A percentile compares a stretch with the other conserved stretches of the same genome.
Evolutionary conservation across 495 filamentous ascomycete genomes (phyloP).

Genomic region (Podospora pseudocomata): DNA sequence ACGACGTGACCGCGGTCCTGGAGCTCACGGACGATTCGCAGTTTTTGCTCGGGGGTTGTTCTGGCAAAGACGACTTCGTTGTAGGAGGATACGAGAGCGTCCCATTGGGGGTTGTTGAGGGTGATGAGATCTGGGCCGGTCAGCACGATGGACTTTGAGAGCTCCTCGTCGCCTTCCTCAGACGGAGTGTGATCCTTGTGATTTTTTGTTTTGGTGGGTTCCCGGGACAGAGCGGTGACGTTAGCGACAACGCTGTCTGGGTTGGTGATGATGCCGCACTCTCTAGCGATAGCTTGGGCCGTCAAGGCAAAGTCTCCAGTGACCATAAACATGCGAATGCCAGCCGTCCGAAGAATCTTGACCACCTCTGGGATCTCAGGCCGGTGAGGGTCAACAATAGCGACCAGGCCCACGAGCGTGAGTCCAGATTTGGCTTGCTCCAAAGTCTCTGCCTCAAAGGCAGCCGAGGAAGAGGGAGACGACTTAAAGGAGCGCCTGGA

Average conservation of each 20-base stretch:
- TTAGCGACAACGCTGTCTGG: slow-evolving; percentile 35
- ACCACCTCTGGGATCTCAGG: slow-evolving; percentile 62
- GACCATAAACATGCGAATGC: slow-evolving; percentile 66
- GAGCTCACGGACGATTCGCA: slow-evolving; percentile 68
- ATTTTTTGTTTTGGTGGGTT: slow-evolving; percentile 9
- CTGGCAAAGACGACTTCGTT: slow-evolving; percentile 58
- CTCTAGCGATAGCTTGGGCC: slow-evolving; percentile 62
- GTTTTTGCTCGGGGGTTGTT: slow-evolving; percentile 73
- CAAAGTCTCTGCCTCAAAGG: slow-evolving; percentile 53
- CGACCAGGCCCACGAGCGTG: slow-evolving; percentile 60
- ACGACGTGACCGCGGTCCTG: slow-evolving; percentile 55
- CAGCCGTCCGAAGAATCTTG: slow-evolving; percentile 53
- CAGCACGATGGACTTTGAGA: slow-evolving; percentile 42
- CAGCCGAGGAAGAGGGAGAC: slow-evolving; percentile 37
- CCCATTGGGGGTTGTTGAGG: slow-evolving; percentile 48
- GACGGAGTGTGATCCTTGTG: slow-evolving; percentile 5
- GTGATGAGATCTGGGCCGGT: slow-evolving; percentile 57
- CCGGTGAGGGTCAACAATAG: slow-evolving; percentile 64
- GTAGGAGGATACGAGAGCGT: slow-evolving; percentile 36
- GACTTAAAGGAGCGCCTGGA: slow-evolving; percentile 32
- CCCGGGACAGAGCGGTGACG: slow-evolving; percentile 39
- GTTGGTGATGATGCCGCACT: slow-evolving; percentile 62
- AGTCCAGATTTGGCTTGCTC: slow-evolving; percentile 48
- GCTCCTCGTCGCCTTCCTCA: slow-evolving; percentile 4
- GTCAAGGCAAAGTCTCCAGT: slow-evolving; percentile 73